These are phyloP conservation scores for Leccinum imitatum DNA, from an alignment of 768 basidiomycete species.

Conservation along the genomic window DNA sequence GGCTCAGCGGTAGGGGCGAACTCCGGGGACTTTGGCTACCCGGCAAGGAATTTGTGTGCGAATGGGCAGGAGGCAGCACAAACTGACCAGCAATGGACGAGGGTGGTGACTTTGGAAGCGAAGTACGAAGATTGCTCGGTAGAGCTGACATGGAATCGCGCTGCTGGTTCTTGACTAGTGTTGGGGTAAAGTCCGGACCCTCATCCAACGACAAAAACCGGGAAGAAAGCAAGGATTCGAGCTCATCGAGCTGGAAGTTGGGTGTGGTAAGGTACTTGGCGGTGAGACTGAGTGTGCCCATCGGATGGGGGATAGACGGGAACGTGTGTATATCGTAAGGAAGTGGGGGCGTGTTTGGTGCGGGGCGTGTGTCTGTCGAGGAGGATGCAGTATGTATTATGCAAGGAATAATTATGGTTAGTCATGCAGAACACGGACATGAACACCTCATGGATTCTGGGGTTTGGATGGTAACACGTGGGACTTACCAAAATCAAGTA, in stretches of 20 bases:
- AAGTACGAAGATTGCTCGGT: conserved; percentile 42
- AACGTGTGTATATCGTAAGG: conserved; percentile 59
- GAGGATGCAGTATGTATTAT: conserved; percentile 5
- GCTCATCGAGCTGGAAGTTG: conserved; percentile 71
- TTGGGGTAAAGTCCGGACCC: conserved; percentile 68
- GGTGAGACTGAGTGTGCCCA: conserved; percentile 61
- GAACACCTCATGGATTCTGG: conserved; percentile 31
- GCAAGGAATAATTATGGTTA: conserved; percentile 5
- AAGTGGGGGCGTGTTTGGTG: conserved; percentile 40
- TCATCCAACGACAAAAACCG: conserved; percentile 69
- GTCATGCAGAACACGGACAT: conserved; percentile 28
- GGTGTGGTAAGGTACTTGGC: conserved; percentile 66
- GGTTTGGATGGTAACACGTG: conserved; percentile 25
- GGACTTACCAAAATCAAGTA: conserved; percentile 40
- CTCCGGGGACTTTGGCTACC: conserved; percentile 37
- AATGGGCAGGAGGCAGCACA: conserved; percentile 35
- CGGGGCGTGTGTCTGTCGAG: conserved; percentile 40
- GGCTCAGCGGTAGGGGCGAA: conserved; percentile 36
- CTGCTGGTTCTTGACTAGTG: conserved; percentile 62
- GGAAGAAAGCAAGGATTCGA: conserved; percentile 73
- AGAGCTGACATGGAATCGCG: conserved; percentile 52
- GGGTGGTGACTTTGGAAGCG: conserved; percentile 48
- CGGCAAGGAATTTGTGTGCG: conserved; percentile 39
- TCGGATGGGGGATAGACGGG: conserved; percentile 64
- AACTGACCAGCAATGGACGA: conserved; percentile 46